Conservation (phyloP, 768 basidiomycete genomes). For the Asterophora lycoperdoides region DNA sequence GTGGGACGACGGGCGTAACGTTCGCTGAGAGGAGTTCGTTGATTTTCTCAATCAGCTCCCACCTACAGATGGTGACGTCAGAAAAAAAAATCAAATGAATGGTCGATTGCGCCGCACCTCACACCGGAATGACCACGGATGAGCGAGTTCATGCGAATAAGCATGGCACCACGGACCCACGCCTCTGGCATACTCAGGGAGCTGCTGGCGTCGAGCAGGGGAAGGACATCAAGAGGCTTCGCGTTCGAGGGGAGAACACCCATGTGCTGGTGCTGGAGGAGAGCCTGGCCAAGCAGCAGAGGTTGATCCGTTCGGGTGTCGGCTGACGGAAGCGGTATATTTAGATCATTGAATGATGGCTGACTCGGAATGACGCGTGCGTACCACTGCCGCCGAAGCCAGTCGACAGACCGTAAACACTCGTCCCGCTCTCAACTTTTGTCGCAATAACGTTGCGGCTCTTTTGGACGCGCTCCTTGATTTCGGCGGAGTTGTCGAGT, state of each 20-base stretch:
- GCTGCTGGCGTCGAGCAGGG: constrained; percentile 62
- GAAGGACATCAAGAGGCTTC: constrained; percentile 43
- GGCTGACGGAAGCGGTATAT: constrained; percentile 34
- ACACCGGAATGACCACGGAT: constrained; percentile 80
- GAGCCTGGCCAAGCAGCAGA: constrained; percentile 55
- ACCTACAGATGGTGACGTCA: constrained; percentile 27
- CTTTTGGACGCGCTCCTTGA: constrained; percentile 49
- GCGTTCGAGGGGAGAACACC: constrained; percentile 61
- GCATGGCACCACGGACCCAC: constrained; percentile 80
- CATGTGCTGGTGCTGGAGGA: constrained; percentile 71
- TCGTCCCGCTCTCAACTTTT: constrained; percentile 64
- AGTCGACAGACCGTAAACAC: constrained; percentile 79
- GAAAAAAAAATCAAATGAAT: background rate
- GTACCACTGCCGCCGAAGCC: constrained; percentile 73
- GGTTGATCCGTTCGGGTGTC: constrained; percentile 72
- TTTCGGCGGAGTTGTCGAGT: constrained; percentile 23
- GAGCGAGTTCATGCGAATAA: constrained; percentile 78
- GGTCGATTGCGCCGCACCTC: constrained; percentile 29
- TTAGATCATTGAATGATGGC: constrained; percentile 5
- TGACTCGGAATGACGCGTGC: constrained; percentile 10
- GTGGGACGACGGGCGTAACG: constrained; percentile 72
- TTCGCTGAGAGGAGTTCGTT: constrained; percentile 56
- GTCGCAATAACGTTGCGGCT: constrained; percentile 63
- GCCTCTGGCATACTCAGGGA: constrained; percentile 78
- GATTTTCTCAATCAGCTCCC: constrained; percentile 73